These are phyloP conservation scores for Erodium trifolium DNA, from an alignment of 441 rosid genomes.

Conservation along the genomic window DNA sequence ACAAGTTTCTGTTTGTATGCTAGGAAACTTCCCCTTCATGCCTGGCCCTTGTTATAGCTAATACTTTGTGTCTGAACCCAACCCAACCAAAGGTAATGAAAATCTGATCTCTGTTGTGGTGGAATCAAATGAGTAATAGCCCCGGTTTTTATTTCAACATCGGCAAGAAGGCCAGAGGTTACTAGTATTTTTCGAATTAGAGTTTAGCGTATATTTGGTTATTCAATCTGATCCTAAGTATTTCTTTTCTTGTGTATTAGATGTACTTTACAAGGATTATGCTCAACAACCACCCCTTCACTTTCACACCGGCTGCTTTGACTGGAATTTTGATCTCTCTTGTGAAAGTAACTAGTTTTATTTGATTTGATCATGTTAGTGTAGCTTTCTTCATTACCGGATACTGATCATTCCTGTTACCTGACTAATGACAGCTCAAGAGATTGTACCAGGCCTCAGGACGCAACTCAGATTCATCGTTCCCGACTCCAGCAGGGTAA, in stretches of 20 bases:
- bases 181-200: too few relatives aligned
- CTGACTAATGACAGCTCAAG: constrained; percentile 28
- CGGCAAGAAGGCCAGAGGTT: constrained; percentile 57
- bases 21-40: constrained; percentile 36
- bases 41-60: neutral
- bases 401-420: too few relatives aligned
- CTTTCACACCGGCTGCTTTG: constrained; percentile 22
- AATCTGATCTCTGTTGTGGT: neutral
- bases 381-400: too few relatives aligned
- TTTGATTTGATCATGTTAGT: too few relatives aligned
- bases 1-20: constrained; percentile 16
- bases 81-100: neutral
- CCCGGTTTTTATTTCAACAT: constrained; percentile 40
- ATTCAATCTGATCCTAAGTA: neutral
- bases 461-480: constrained; percentile 30
- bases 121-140: constrained; percentile 26
- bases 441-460: constrained; percentile 40
- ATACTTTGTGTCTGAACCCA: neutral
- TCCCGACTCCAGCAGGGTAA: constrained; percentile 44
- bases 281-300: constrained; percentile 32
- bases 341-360: constrained; percentile 30
- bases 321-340: constrained; percentile 41
- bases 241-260: constrained; percentile 17
- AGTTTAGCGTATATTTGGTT: neutral
- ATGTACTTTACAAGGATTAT: constrained; percentile 49